Conservation (phyloP, 164 flowering plant species). For the Cinnamomum micranthum region DNA sequence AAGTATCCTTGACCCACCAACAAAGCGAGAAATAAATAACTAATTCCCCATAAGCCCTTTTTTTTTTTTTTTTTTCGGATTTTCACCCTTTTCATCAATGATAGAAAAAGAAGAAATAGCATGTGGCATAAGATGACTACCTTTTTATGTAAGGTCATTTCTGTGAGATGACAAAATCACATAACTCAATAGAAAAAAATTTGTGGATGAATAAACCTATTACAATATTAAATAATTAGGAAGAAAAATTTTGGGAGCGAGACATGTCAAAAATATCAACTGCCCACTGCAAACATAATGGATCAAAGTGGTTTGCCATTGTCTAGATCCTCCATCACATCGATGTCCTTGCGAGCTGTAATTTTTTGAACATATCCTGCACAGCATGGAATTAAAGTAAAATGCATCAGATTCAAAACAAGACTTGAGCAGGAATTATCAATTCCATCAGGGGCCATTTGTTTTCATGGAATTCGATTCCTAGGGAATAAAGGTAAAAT, state of each 20-base stretch:
- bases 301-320: constrained; percentile 61
- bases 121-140: too few relatives aligned
- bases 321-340: constrained; percentile 89
- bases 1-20: background rate
- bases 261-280: background rate
- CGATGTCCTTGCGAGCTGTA: constrained; percentile 75
- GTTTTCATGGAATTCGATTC: too few relatives aligned
- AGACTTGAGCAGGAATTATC: background rate
- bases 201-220: background rate
- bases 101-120: background rate
- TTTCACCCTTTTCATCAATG: background rate
- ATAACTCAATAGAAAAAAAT: background rate
- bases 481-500: too few relatives aligned
- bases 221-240: background rate
- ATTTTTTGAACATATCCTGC: constrained; percentile 97
- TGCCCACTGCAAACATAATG: background rate
- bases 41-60: background rate
- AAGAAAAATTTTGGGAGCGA: background rate
- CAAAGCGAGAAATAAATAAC: background rate
- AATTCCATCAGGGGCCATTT: background rate
- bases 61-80: too few relatives aligned
- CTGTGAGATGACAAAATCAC: background rate
- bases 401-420: background rate
- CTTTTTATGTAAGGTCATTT: background rate
- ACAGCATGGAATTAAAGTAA: background rate